phyloP scores from a whole-genome alignment of 2,329 filamentous ascomycete species.

The Clathrospora elynae region DNA sequence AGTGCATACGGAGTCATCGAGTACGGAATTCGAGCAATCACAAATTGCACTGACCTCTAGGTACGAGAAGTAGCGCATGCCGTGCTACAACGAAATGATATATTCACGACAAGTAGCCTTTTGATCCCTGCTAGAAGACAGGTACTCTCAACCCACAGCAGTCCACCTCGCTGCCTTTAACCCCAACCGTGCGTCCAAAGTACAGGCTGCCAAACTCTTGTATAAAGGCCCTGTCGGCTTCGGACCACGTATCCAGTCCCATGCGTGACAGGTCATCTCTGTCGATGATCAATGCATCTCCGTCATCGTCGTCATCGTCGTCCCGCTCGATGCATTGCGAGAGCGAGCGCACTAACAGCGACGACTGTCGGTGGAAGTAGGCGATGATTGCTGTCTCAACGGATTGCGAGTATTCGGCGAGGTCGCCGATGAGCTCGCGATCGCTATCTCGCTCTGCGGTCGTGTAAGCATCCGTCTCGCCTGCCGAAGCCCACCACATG shows the following conservation, averaged over 20 bases:
- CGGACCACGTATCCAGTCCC: conserved; percentile 80
- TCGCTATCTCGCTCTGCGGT: conserved; percentile 61
- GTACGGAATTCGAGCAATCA: neutral
- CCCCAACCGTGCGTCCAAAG: conserved; percentile 66
- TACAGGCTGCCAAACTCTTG: conserved; percentile 66
- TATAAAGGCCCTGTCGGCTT: conserved; percentile 71
- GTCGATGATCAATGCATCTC: conserved; percentile 58
- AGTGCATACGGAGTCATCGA: conserved; percentile 2
- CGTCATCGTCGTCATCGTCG: conserved; percentile 29
- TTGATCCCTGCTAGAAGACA: conserved; percentile 24
- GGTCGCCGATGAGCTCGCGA: conserved; percentile 51
- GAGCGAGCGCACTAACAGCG: conserved; percentile 66
- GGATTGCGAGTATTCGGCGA: conserved; percentile 51
- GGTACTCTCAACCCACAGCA: conserved; percentile 72
- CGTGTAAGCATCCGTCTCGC: conserved; percentile 66
- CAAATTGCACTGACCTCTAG: conserved; percentile 13
- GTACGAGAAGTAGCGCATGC: conserved; percentile 7
- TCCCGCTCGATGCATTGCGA: conserved; percentile 64
- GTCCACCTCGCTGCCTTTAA: conserved; percentile 72
- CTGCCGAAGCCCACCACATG: conserved; percentile 89
- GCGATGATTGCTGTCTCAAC: conserved; percentile 74
- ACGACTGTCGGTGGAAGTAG: conserved; percentile 79
- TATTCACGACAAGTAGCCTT: conserved; percentile 3
- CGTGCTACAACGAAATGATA: conserved; percentile 5
- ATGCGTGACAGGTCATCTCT: conserved; percentile 70